Base-by-base conservation (phyloP, 805 yeast species). In the Nakazawaea pomicola region DNA sequence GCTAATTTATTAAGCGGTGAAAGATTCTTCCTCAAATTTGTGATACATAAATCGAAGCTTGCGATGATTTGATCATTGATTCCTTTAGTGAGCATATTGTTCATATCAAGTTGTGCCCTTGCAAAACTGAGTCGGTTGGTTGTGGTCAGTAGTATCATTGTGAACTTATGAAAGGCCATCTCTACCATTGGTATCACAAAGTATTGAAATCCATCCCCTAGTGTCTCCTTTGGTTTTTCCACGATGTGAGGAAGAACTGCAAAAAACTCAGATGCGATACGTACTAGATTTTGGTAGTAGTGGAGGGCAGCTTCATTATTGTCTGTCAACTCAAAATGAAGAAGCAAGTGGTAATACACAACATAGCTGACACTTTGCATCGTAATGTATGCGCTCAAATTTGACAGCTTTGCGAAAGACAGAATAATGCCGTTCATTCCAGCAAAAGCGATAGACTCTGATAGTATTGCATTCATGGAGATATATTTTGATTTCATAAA, bases 261-360 rank as follows among this genome's bases (percentile, higher is more conserved):
- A 12, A 29, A 16, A 15, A 33, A 23, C 15, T 38, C 36, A n/a
- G 6, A 8, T n/a, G 18, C 7, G 24, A 14, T 9, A 5, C 17
- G 10, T 7, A 17, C 6, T 6, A 23, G 8, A 4, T 17, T 29
- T 2, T 6, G 6, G 18, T 19, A 37, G 20, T 38, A 63, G 43
- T 57, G 66, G 39, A 56, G 64, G 0, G 71, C 58, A 23, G 69
- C 62, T 9, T 56, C 52, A 9, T 44, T 31, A 48, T 68, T 60
- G 14, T 55, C 56, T 9, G 43, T 31, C 23, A 29, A 29, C 29
- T 70, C 71, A 43, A 64, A 73, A 38, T 58, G 55, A 27, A 68
- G 49, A 45, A 64, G 62, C 14, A 73, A 52, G 45, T 71, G 70
- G 43, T 61, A 68, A 36, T 62, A 63, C 4, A 72, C 47, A 3